A percentile compares a stretch with the other conserved stretches of the same genome.
These are phyloP conservation scores for Marasmius sp. DNA, from an alignment of 1,284 basidiomycete species.

Conservation along the genomic window DNA sequence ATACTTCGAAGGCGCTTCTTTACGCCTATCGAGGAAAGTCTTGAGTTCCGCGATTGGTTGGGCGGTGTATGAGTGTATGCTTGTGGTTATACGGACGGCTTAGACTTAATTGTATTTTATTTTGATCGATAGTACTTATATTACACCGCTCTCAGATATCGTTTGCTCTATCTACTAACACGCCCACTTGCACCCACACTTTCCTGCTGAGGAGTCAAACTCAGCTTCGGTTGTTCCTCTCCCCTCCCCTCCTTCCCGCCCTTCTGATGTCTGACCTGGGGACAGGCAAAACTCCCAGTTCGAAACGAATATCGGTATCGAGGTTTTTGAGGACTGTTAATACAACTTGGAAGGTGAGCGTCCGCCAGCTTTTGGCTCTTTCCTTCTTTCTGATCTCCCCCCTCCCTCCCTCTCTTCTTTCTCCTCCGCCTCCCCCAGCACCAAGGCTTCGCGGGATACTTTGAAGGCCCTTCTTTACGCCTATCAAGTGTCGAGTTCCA, in stretches of 20 bases:
- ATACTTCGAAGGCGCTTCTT: constrained; percentile 84
- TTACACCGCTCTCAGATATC: background rate
- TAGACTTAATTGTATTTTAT: background rate
- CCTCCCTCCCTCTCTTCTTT: too few relatives aligned
- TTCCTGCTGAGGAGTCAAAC: too few relatives aligned
- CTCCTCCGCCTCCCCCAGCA: constrained; percentile 44
- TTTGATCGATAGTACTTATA: background rate
- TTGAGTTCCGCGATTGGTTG: constrained; percentile 91
- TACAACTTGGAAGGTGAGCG: constrained; percentile 68
- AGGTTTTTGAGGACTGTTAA: constrained; percentile 59
- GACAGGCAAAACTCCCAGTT: constrained; percentile 86
- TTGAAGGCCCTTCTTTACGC: constrained; percentile 82
- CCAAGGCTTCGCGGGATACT: constrained; percentile 77
- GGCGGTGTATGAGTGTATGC: constrained; percentile 86
- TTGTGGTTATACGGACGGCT: constrained; percentile 55
- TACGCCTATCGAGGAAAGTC: constrained; percentile 86
- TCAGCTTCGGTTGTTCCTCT: too few relatives aligned
- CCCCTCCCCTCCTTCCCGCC: too few relatives aligned
- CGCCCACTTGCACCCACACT: too few relatives aligned
- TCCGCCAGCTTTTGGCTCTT: background rate
- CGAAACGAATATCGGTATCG: constrained; percentile 72
- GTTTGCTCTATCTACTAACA: too few relatives aligned
- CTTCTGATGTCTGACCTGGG: too few relatives aligned
- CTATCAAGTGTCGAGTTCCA: constrained; percentile 88
- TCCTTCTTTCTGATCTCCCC: background rate